Conservation (phyloP, 805 yeast genomes). For the Pichia cabralensis region DNA sequence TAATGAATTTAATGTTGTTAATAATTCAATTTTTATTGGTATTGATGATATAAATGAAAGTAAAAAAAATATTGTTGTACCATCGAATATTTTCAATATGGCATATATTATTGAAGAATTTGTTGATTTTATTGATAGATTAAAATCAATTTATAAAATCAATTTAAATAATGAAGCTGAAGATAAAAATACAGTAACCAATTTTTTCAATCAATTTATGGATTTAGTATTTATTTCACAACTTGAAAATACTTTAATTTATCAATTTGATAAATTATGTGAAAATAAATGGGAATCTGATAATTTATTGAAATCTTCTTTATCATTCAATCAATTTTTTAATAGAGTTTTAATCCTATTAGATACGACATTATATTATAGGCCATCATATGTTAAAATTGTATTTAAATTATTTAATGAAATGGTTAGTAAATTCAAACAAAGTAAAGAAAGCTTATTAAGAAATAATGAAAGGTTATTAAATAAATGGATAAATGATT, state of each 20-base stretch:
- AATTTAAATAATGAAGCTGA: slow-evolving; percentile 6
- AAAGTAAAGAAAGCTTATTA: slow-evolving; percentile 11
- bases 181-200: slow-evolving; percentile 22
- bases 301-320: slow-evolving; percentile 32
- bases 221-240: slow-evolving; percentile 51
- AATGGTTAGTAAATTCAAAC: slow-evolving; percentile 26
- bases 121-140: slow-evolving; percentile 54
- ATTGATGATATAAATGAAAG: slow-evolving; percentile 39
- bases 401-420: slow-evolving; percentile 33
- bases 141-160: slow-evolving; percentile 33
- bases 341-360: slow-evolving; percentile 39
- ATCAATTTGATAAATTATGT: slow-evolving; percentile 40
- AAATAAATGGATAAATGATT: slow-evolving; percentile 28
- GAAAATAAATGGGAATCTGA: slow-evolving; percentile 23
- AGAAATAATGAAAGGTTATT: slow-evolving; percentile 22
- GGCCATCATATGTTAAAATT: slow-evolving; percentile 43
- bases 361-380: slow-evolving; percentile 50
- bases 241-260: slow-evolving; percentile 44
- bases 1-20: slow-evolving; percentile 16
- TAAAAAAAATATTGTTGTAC: slow-evolving; percentile 54
- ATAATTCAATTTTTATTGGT: slow-evolving; percentile 41
- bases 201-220: slow-evolving; percentile 59
- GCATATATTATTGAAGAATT: slow-evolving; percentile 67
- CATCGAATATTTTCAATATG: slow-evolving; percentile 70
- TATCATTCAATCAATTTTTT: slow-evolving; percentile 38